Evolutionary conservation across 2,329 filamentous ascomycete genomes (phyloP).

Genomic region (Raffaelea deltoideospora): DNA sequence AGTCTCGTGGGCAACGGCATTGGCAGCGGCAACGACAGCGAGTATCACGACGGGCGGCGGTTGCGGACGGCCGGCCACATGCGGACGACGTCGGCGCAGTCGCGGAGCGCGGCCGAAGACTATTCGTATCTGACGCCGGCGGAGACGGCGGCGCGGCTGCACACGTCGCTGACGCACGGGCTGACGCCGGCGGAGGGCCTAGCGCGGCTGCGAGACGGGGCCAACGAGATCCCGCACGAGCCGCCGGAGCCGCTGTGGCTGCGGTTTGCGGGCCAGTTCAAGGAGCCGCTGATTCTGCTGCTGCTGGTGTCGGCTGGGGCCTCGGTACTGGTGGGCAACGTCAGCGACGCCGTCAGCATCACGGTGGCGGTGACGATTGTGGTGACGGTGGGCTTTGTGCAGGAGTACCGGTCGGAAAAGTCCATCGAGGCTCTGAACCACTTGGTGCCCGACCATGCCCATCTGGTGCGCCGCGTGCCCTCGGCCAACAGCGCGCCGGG

Average conservation of each 20-base stretch:
- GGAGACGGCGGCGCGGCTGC: slow-evolving; percentile 62
- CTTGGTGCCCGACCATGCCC: slow-evolving; percentile 86
- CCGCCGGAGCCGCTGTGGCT: slow-evolving; percentile 89
- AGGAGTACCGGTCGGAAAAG: slow-evolving; percentile 95
- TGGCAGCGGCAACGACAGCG: too few species aligned
- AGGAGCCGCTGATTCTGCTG: slow-evolving; percentile 88
- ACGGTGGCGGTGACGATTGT: slow-evolving; percentile 94
- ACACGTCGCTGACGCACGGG: slow-evolving; percentile 72
- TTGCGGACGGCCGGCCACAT: slow-evolving; percentile 7
- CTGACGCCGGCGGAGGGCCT: slow-evolving; percentile 70
- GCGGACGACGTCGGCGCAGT: slow-evolving; percentile 16
- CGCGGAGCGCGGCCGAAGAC: slow-evolving; percentile 37
- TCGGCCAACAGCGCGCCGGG: slow-evolving; percentile 16
- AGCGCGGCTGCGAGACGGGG: slow-evolving; percentile 63
- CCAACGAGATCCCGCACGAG: slow-evolving; percentile 90
- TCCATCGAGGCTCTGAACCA: slow-evolving; percentile 90
- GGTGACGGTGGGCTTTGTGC: slow-evolving; percentile 87
- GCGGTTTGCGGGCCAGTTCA: slow-evolving; percentile 90
- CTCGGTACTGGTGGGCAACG: slow-evolving; percentile 82
- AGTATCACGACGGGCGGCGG: slow-evolving; percentile 8
- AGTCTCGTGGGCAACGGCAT: slow-evolving; percentile 1
- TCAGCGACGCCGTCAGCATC: slow-evolving; percentile 91
- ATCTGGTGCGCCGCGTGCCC: slow-evolving; percentile 59
- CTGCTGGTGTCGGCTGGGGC: slow-evolving; percentile 76
- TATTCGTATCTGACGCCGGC: slow-evolving; percentile 55